Evolutionary conservation across 139 green algal species (phyloP).

Genomic region (Ulvella scutata): DNA sequence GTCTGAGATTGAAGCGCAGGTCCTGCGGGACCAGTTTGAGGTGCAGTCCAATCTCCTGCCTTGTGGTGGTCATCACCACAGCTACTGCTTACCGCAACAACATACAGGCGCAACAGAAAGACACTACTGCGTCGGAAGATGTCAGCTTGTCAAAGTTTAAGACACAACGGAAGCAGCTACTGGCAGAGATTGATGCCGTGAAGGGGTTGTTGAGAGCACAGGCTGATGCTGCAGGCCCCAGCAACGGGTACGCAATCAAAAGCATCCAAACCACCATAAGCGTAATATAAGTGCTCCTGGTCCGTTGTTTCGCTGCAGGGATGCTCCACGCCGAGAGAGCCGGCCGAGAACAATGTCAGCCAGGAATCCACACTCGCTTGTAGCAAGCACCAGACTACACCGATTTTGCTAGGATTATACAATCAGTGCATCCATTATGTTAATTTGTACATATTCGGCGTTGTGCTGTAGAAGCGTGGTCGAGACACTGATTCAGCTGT

Average conservation of each 20-base stretch:
- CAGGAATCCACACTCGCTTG: background rate
- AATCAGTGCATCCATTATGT: background rate
- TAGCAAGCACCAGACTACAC: background rate
- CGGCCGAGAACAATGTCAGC: background rate
- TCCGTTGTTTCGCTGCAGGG: too few relatives aligned
- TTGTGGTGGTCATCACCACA: too few relatives aligned
- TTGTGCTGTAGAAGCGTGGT: background rate
- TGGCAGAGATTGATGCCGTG: background rate
- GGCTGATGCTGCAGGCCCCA: background rate
- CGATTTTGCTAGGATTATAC: background rate
- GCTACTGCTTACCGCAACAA: too few relatives aligned
- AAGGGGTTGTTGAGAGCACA: background rate
- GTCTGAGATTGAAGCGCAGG: too few relatives aligned
- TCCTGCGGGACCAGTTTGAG: too few relatives aligned
- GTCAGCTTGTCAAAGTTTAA: too few relatives aligned
- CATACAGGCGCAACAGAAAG: too few relatives aligned
- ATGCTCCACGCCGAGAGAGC: background rate
- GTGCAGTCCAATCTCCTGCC: too few relatives aligned
- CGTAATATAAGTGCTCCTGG: too few relatives aligned
- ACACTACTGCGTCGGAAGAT: too few relatives aligned
- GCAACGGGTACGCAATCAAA: background rate
- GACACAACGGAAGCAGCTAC: background rate
- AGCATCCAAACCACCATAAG: background rate
- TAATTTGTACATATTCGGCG: background rate
- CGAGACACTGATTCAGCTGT: background rate